Base-by-base conservation (phyloP, 768 basidiomycete species). In the Russula foetens region DNA sequence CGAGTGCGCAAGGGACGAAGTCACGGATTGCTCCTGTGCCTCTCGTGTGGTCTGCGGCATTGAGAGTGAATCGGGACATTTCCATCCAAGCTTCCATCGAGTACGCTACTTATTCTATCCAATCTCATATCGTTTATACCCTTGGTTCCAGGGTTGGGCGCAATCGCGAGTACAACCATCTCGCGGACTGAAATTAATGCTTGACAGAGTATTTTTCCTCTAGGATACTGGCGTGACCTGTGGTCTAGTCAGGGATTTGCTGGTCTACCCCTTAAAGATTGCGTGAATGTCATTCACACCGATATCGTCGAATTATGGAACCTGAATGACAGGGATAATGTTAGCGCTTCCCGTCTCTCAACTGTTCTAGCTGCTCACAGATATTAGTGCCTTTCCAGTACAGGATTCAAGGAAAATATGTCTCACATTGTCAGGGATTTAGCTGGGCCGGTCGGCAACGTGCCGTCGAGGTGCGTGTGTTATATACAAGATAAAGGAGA, bases 291-390 rank as follows among this genome's bases (percentile, higher is more conserved):
- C 12, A 54, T 54, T 43, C 58, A 59, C 43, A 7, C 17, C 8
- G 58, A 59, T 52, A 59, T 59, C 19, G 28, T 59, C 12, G 35
- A 39, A 7, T 26, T 59, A n/a, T 59, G 58, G 58, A 59, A 53
- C 29, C 35, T 53, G 28, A 24, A 3, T 39, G 51, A 59, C 35
- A 28, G 5, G 12, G 23, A 4, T 17, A 21, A n/a, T 17, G 58
- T 46, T 28, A 12, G 44, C 47, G 8, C 12, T 15, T 17, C 12
- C 3, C 29, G 2, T 15, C 23, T 9, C 44, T 5, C 0, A 7
- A 5, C 28, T 7, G 15, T 17, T 53, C 5, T 24, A 15, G 21
- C 21, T 19, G 35, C 33, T 59, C 14, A 59, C 7, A 26, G 51
- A 33, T 15, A 29, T 21, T 19, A 60, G 59, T 60, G 38, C 49